Evolutionary conservation across 2,329 filamentous ascomycete genomes (phyloP).

Genomic region (Shiraia sp.): DNA sequence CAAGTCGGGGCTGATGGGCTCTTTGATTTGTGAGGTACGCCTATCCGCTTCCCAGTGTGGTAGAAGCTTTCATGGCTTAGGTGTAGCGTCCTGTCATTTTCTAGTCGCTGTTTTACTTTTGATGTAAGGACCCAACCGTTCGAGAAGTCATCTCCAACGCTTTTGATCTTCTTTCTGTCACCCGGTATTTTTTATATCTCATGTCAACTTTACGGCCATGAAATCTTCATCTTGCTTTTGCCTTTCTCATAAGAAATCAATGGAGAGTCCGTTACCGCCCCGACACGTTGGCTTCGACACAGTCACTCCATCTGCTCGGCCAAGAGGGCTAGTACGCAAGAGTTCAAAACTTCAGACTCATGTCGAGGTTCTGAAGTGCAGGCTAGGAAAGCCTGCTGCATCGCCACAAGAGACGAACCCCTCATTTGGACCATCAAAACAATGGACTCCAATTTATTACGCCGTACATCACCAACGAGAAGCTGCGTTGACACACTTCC

Average conservation of each 20-base stretch:
- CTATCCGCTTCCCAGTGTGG: conserved; percentile 7
- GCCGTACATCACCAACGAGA: conserved; percentile 37
- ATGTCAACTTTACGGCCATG: too few relatives aligned
- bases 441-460: conserved; percentile 37
- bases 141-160: not conserved
- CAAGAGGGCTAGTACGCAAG: conserved; percentile 17
- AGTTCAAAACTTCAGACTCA: conserved; percentile 34
- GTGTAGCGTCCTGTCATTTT: conserved; percentile 14
- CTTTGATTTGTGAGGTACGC: conserved; percentile 14
- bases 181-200: too few relatives aligned
- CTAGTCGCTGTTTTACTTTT: not conserved
- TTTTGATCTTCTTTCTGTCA: not conserved
- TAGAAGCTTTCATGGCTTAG: conserved; percentile 1
- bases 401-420: conserved; percentile 5
- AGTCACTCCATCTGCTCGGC: not conserved
- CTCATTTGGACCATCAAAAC: conserved; percentile 24
- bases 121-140: not conserved
- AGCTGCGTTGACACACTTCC: conserved; percentile 36
- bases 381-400: conserved; percentile 25
- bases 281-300: too few relatives aligned
- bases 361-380: conserved; percentile 37
- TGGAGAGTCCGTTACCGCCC: too few relatives aligned
- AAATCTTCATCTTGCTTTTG: too few relatives aligned
- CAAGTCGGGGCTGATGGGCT: not conserved
- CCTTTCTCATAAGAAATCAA: too few relatives aligned